Evolutionary conservation across 1,284 basidiomycete species (phyloP).

Genomic region (Malassezia sp.): DNA sequence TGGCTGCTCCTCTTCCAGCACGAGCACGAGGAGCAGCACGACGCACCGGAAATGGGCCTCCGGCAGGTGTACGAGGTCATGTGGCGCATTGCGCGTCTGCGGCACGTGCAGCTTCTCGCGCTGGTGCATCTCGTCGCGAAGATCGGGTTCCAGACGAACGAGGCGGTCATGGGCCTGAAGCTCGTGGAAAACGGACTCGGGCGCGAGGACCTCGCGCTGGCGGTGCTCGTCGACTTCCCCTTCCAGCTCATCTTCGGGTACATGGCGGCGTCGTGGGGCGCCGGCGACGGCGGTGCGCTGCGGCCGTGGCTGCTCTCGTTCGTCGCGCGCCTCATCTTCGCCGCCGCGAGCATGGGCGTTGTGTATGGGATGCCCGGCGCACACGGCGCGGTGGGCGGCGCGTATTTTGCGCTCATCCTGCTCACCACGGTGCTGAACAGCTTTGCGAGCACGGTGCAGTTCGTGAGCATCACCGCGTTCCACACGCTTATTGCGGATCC

Average conservation of each 20-base stretch:
- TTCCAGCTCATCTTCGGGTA: slow-evolving; percentile 93
- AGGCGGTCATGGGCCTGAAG: slow-evolving; percentile 82
- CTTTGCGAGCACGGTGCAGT: slow-evolving; percentile 90
- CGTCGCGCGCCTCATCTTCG: slow-evolving; percentile 70
- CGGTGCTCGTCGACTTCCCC: slow-evolving; percentile 92
- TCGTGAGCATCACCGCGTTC: slow-evolving; percentile 95
- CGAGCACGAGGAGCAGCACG: slow-evolving; percentile 54
- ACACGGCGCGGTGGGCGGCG: slow-evolving; percentile 55
- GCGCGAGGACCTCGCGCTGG: slow-evolving; percentile 86
- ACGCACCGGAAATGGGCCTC: slow-evolving; percentile 70
- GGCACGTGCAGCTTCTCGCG: slow-evolving; percentile 81
- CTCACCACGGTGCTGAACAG: slow-evolving; percentile 71
- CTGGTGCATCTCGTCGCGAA: slow-evolving; percentile 82
- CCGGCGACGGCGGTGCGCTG: slow-evolving; percentile 47
- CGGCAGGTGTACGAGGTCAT: slow-evolving; percentile 83
- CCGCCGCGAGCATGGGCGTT: slow-evolving; percentile 59
- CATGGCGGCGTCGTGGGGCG: slow-evolving; percentile 77
- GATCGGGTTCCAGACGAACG: slow-evolving; percentile 89
- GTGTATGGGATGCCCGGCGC: slow-evolving; percentile 74
- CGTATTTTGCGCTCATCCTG: slow-evolving; percentile 70
- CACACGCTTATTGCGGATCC: slow-evolving; percentile 95
- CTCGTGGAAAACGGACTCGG: slow-evolving; percentile 91
- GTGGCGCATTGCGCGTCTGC: slow-evolving; percentile 81
- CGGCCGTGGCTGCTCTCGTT: slow-evolving; percentile 74
- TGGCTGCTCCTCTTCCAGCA: slow-evolving; percentile 82